These are phyloP conservation scores for Cercospora berteroae DNA, from an alignment of 2,329 filamentous ascomycete genomes.

Conservation along the genomic window DNA sequence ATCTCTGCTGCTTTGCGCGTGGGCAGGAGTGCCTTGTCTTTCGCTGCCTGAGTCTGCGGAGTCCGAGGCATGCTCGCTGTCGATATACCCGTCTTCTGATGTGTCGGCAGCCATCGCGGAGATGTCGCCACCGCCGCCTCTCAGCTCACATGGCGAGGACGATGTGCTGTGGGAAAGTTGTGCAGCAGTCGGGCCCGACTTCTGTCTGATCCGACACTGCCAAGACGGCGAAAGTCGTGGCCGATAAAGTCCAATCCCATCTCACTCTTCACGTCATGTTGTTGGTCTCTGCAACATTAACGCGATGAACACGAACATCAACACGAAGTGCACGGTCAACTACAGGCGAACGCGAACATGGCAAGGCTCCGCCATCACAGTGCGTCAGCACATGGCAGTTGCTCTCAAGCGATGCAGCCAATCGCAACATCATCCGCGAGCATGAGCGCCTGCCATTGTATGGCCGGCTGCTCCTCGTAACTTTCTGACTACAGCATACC, in stretches of 20 bases:
- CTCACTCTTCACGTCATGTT: not conserved
- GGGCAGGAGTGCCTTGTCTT: conserved; percentile 13
- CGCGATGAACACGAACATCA: not conserved
- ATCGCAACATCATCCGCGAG: not conserved
- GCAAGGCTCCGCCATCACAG: not conserved
- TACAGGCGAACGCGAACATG: not conserved
- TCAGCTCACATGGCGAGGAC: not conserved
- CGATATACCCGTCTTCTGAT: conserved; percentile 10
- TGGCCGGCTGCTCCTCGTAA: not conserved
- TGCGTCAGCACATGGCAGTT: not conserved
- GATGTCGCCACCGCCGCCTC: not conserved
- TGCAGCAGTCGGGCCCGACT: not conserved
- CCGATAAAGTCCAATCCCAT: not conserved
- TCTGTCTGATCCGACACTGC: not conserved
- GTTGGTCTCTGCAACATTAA: not conserved
- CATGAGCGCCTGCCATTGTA: not conserved
- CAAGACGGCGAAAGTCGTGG: not conserved
- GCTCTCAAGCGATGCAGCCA: not conserved
- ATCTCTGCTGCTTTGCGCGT: conserved; percentile 15
- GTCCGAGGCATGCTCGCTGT: conserved; percentile 14
- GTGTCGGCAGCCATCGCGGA: conserved; percentile 4
- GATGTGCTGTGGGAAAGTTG: not conserved
- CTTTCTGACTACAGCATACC: not conserved
- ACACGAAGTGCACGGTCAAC: not conserved
- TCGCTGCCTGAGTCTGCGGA: conserved; percentile 15